Conservation (phyloP, 257 asterid genomes). For the Solanum virginianum region DNA sequence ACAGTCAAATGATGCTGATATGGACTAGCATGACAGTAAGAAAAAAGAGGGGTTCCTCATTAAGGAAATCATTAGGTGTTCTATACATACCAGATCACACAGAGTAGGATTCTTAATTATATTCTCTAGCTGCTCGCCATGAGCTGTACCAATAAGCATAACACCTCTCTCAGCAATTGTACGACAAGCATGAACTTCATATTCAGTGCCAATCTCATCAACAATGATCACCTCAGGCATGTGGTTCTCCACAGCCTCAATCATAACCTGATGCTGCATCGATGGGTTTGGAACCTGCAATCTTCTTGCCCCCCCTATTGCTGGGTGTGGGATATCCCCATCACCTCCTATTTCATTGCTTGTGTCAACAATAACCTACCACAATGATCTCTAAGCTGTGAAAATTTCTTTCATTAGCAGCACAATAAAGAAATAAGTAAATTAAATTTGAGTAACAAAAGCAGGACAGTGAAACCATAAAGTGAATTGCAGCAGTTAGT, state of each 20-base stretch:
- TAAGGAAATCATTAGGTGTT: neutral
- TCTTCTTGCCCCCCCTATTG: conserved; percentile 67
- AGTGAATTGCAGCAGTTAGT: neutral
- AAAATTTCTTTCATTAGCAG: neutral
- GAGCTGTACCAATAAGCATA: conserved; percentile 84
- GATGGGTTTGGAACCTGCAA: conserved; percentile 64
- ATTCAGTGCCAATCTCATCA: conserved; percentile 71
- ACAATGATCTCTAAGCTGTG: neutral
- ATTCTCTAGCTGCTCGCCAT: conserved; percentile 58
- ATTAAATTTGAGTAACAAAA: neutral
- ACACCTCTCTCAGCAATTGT: conserved; percentile 80
- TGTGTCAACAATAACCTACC: conserved; percentile 65
- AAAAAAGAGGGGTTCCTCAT: neutral
- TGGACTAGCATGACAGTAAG: neutral
- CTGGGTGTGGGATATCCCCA: conserved; percentile 80
- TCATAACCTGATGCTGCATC: conserved; percentile 66
- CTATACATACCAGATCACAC: conserved; percentile 46
- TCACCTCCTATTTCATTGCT: conserved; percentile 82
- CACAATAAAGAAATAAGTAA: neutral
- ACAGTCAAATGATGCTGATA: neutral
- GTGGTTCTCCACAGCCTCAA: conserved; percentile 85
- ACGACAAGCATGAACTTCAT: conserved; percentile 73
- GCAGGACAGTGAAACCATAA: neutral
- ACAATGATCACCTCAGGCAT: conserved; percentile 82
- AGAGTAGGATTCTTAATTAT: conserved; percentile 52